These are phyloP conservation scores for Saccharum officinarum DNA, from an alignment of 176 grass and related monocot genomes.

Conservation along the genomic window DNA sequence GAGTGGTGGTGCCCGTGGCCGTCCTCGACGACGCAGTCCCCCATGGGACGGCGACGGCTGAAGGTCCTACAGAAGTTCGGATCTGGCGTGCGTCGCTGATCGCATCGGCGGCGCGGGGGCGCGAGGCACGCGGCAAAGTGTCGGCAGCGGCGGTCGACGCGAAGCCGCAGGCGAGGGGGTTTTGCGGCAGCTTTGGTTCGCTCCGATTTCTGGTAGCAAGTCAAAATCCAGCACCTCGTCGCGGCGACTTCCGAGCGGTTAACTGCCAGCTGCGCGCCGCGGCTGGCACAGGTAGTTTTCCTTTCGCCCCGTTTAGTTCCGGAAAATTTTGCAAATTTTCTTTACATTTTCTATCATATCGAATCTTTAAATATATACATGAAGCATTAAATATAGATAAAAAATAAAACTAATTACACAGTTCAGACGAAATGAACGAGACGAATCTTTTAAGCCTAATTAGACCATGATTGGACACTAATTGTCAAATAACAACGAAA, in stretches of 20 bases:
- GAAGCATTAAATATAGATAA: too few relatives aligned
- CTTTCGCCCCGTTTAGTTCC: too few relatives aligned
- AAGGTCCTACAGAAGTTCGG: slow-evolving; percentile 32
- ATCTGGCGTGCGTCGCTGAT: slow-evolving; percentile 36
- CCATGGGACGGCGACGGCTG: slow-evolving; percentile 48
- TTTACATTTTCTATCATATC: too few relatives aligned
- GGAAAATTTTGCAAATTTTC: too few relatives aligned
- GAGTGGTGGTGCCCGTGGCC: slow-evolving; percentile 6
- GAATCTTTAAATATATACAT: too few relatives aligned
- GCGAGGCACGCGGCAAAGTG: background rate
- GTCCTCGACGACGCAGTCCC: slow-evolving; percentile 50
- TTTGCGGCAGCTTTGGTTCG: slow-evolving; percentile 30
- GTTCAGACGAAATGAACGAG: too few relatives aligned
- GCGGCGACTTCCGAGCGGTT: slow-evolving; percentile 35
- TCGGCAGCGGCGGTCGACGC: slow-evolving; percentile 6
- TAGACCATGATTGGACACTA: too few relatives aligned
- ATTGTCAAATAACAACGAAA: too few relatives aligned
- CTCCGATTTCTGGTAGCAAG: slow-evolving; percentile 43
- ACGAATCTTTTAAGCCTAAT: too few relatives aligned
- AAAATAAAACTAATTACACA: too few relatives aligned
- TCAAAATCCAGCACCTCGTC: slow-evolving; percentile 52
- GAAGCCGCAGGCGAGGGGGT: background rate
- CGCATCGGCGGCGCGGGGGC: slow-evolving; percentile 27
- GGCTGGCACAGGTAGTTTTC: slow-evolving; percentile 3
- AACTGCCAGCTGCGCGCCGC: slow-evolving; percentile 23